A percentile compares a stretch with the other conserved stretches of the same genome.
Conservation (phyloP, 2,329 filamentous ascomycete species). For the Epichloe festucae region DNA sequence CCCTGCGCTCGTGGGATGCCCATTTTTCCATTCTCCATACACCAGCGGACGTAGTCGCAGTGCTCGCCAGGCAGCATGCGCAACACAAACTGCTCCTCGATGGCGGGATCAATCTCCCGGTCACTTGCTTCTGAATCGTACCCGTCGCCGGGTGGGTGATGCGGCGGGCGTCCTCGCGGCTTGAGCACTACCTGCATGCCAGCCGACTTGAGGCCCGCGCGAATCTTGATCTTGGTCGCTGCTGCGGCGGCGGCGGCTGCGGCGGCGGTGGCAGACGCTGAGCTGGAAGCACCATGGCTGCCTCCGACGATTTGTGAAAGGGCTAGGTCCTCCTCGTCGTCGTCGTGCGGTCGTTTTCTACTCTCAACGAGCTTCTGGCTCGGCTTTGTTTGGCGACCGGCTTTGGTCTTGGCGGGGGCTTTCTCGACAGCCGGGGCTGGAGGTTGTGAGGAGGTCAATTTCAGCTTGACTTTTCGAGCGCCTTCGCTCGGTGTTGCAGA, state of each 20-base stretch:
- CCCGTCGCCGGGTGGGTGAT: slow-evolving; percentile 66
- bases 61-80: slow-evolving; percentile 80
- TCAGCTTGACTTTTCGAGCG: slow-evolving; percentile 28
- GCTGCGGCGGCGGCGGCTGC: slow-evolving; percentile 12
- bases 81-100: slow-evolving; percentile 81
- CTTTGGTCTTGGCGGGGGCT: slow-evolving; percentile 37
- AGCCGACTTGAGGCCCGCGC: slow-evolving; percentile 23
- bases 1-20: slow-evolving; percentile 50
- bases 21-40: slow-evolving; percentile 65
- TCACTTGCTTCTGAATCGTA: slow-evolving; percentile 96
- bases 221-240: slow-evolving; percentile 42
- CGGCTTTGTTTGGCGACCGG: slow-evolving; percentile 45
- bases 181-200: slow-evolving; percentile 36
- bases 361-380: slow-evolving; percentile 42
- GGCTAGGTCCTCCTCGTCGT: slow-evolving; percentile 32
- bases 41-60: slow-evolving; percentile 67
- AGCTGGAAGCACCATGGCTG: not conserved
- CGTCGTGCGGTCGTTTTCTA: slow-evolving; percentile 48
- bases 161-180: slow-evolving; percentile 53
- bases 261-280: not conserved
- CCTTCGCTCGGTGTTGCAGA: slow-evolving; percentile 18
- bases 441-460: slow-evolving; percentile 26
- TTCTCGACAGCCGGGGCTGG: slow-evolving; percentile 20
- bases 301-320: slow-evolving; percentile 12
- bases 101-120: slow-evolving; percentile 70